Evolutionary conservation across 2,329 filamentous ascomycete genomes (phyloP).

Genomic region (Curvularia lunata): DNA sequence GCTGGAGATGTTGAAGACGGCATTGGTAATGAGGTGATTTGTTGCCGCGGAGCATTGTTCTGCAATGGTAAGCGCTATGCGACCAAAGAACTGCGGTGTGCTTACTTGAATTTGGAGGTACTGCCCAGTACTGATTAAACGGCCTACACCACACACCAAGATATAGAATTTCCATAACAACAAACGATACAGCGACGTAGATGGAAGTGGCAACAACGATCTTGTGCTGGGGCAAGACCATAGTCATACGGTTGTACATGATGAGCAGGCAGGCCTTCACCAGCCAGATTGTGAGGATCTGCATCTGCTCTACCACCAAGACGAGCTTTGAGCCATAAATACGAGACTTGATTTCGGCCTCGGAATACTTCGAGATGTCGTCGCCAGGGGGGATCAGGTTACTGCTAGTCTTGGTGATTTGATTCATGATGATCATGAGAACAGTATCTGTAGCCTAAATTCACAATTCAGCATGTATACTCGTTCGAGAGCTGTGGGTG

Average conservation of each 20-base stretch:
- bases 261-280: constrained; percentile 62
- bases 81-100: neutral
- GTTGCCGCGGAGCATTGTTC: constrained; percentile 54
- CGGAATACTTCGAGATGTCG: constrained; percentile 39
- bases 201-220: constrained; percentile 52
- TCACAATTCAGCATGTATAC: constrained; percentile 11
- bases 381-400: constrained; percentile 47
- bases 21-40: constrained; percentile 50
- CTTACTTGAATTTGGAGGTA: constrained; percentile 50
- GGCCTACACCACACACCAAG: constrained; percentile 64
- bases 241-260: constrained; percentile 60
- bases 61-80: constrained; percentile 15
- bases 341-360: constrained; percentile 51
- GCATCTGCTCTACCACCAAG: constrained; percentile 61
- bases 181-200: constrained; percentile 56
- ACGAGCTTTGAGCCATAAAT: constrained; percentile 63
- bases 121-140: constrained; percentile 60
- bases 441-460: constrained; percentile 42
- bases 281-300: constrained; percentile 59
- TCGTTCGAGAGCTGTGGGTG: neutral
- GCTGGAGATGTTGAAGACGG: constrained; percentile 54
- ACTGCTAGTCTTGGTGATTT: constrained; percentile 40
- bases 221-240: constrained; percentile 37
- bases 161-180: constrained; percentile 57
- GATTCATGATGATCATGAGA: constrained; percentile 43